Conservation (phyloP, 495 filamentous ascomycete species). For the Pyrenopolyporus hunteri region DNA sequence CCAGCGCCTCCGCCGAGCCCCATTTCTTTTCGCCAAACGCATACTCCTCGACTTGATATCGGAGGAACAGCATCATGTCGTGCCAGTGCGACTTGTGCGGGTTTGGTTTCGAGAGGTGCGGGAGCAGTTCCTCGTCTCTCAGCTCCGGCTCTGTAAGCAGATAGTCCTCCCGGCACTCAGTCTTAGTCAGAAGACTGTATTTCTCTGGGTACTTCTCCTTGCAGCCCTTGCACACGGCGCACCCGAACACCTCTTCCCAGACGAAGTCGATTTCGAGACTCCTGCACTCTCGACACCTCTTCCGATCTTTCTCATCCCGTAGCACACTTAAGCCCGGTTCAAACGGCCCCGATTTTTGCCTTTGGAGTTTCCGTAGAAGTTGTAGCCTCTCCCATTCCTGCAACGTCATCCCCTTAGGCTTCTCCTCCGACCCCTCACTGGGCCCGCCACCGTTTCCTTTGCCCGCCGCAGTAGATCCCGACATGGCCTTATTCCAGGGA, state of each 20-base stretch:
- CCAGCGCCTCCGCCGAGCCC: constrained; percentile 82
- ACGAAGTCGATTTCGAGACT: constrained; percentile 90
- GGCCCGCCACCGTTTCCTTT: constrained; percentile 16
- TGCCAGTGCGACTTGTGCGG: constrained; percentile 96
- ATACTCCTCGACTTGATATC: constrained; percentile 93
- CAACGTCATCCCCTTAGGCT: constrained; percentile 76
- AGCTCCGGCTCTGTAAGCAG: constrained; percentile 92
- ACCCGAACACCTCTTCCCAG: constrained; percentile 72
- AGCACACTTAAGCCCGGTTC: constrained; percentile 83
- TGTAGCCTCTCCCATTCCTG: constrained; percentile 92
- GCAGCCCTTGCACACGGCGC: constrained; percentile 31
- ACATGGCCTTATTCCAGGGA: constrained; percentile 80
- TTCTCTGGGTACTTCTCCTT: constrained; percentile 90
- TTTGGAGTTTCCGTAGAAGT: constrained; percentile 67
- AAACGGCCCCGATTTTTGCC: constrained; percentile 79
- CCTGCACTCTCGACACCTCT: constrained; percentile 81
- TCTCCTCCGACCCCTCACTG: constrained; percentile 61
- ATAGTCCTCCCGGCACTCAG: constrained; percentile 94
- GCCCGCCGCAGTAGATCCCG: constrained; percentile 51
- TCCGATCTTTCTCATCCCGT: constrained; percentile 65
- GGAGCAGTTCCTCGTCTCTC: constrained; percentile 81
- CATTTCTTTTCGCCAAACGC: constrained; percentile 77
- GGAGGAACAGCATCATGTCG: constrained; percentile 96
- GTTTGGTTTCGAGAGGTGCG: constrained; percentile 87
- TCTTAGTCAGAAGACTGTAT: constrained; percentile 94